Conservation (phyloP, 129 eudicot species). For the Silybum marianum region DNA sequence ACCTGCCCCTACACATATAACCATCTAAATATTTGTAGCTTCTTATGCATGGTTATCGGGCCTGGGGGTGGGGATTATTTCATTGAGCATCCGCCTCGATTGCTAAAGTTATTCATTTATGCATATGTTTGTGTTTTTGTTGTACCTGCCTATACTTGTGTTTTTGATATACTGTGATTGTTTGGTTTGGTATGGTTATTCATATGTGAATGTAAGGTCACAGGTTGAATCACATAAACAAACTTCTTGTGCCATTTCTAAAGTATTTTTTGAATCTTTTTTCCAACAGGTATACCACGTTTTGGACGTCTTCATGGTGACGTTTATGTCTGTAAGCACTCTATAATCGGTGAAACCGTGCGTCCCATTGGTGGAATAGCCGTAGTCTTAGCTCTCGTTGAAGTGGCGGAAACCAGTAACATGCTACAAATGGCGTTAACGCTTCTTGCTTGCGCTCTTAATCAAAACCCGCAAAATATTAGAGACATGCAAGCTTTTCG, state of each 20-base stretch:
- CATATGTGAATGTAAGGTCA: background rate
- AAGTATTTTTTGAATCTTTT: background rate
- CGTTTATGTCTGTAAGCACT: conserved; percentile 83
- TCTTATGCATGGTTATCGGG: background rate
- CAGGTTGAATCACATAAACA: conserved; percentile 1
- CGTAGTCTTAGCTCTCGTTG: conserved; percentile 93
- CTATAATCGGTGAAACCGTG: conserved; percentile 84
- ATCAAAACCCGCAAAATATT: conserved; percentile 92
- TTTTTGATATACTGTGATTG: background rate
- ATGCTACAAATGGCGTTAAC: conserved; percentile 97
- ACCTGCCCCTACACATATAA: background rate
- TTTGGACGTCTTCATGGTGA: conserved; percentile 97
- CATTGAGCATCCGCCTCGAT: background rate
- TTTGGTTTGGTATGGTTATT: background rate
- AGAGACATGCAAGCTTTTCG: conserved; percentile 91
- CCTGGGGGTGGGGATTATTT: background rate
- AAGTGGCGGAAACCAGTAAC: conserved; percentile 92
- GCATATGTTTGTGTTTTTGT: background rate
- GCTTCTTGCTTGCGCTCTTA: conserved; percentile 90
- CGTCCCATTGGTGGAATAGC: conserved; percentile 96
- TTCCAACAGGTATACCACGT: conserved; percentile 84
- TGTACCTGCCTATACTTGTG: too few species aligned
- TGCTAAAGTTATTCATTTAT: background rate
- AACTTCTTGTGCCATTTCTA: background rate
- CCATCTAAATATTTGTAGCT: background rate